A percentile compares a stretch with the other conserved stretches of the same genome.
These are phyloP conservation scores for Saccharomyces hybrid DNA, from an alignment of 1,139 yeast genomes.

Conservation along the genomic window DNA sequence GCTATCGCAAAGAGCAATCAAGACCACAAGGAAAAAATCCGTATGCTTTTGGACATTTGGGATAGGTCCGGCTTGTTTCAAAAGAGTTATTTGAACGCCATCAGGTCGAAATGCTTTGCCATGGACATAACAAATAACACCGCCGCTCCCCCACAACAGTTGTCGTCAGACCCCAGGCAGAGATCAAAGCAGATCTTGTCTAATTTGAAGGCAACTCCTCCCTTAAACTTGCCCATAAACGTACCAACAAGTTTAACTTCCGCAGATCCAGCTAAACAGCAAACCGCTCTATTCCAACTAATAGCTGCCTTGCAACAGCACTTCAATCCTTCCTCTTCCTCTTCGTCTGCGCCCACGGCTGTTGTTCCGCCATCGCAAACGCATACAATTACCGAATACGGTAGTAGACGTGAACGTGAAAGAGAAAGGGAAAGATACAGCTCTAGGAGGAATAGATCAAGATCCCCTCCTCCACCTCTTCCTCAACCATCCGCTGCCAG, in stretches of 20 bases:
- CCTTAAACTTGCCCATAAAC: constrained; percentile 16
- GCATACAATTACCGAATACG: constrained; percentile 23
- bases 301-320: constrained; percentile 34
- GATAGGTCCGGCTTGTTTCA: constrained; percentile 75
- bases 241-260: constrained; percentile 23
- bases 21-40: constrained; percentile 58
- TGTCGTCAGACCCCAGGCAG: constrained; percentile 45
- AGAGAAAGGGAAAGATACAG: constrained; percentile 22
- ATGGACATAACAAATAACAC: constrained; percentile 27
- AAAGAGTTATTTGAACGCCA: constrained; percentile 44
- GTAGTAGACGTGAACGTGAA: constrained; percentile 30
- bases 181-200: constrained; percentile 28
- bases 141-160: constrained; percentile 19
- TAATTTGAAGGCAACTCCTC: constrained; percentile 16
- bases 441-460: constrained; percentile 31
- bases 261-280: constrained; percentile 32
- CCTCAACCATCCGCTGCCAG: constrained; percentile 9
- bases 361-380: constrained; percentile 5
- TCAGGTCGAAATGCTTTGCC: constrained; percentile 54
- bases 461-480: constrained; percentile 25
- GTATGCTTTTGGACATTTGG: constrained; percentile 88
- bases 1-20: constrained; percentile 48
- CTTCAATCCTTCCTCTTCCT: constrained; percentile 6
- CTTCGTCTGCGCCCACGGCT: constrained; percentile 1
- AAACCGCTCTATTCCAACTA: constrained; percentile 41